Evolutionary conservation across 2,329 filamentous ascomycete species (phyloP), one percentile per base, ranked within the genome.

Genomic region (Sclerotinia glacialis): DNA sequence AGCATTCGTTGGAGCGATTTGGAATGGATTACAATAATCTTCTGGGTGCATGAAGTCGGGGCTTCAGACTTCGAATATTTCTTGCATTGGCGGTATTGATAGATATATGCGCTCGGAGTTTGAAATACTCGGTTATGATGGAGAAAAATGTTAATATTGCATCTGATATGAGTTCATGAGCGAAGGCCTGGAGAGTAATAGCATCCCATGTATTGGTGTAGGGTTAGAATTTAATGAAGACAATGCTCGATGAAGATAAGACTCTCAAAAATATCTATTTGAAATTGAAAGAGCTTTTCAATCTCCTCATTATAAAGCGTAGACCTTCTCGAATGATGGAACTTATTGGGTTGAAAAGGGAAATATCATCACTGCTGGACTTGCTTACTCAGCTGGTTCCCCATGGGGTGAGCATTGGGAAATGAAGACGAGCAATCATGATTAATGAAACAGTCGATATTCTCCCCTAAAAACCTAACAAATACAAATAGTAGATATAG

Each of bases 1-100:
- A 26, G 52, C 63, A 3, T 65, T 65, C n/a, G 53, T 59, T 12
- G 53, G 46, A 7, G 63, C 63, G 12, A 65, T 65, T n/a, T 59
- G 44, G 54, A 65, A 65, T 28, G 63, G 53, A 18, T 60, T 60
- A 14, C 14, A 37, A 12, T 60, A 18, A 37, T 26, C 34, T 18
- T 26, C 49, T 1, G n/a, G 28, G 21, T 37, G 28, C 12, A 23
- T 34, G 8, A 21, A 26, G n/a, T 34, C n/a, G 42, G 28, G 42
- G 6, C n/a, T 31, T 16, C 16, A 31, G 2, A 47, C 14, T 46
- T 31, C 6, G 18, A 21, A 18, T 14, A n/a, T 8, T 5, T 46
- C 21, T 31, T 59, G 18, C 42, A 8, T 46, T n/a, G 14, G 12
- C n/a, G 18, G 26, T n/a, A 18, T 60, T 49, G 8, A 34, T 49